Base-by-base conservation (phyloP, 208 protist genomes). In the Leishmania major region DNA sequence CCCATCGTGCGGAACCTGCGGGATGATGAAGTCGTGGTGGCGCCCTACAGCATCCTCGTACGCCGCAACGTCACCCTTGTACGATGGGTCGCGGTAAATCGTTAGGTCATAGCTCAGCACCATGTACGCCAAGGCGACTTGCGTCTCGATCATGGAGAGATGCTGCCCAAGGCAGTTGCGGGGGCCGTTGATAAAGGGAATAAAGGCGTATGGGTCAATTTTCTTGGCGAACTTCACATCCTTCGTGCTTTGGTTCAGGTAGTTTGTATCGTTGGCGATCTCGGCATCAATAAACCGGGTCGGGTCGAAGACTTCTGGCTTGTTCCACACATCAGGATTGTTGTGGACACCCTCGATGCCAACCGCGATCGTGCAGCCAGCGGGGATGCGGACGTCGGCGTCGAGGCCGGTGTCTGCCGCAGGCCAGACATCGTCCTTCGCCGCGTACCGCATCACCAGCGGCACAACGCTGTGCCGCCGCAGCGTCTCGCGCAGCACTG, bases 81-180 rank as follows among this genome's bases (percentile, higher is more conserved):
- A 83, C 25, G 73, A 72, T 19, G 84, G 72, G 57, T 89, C 87
- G 11, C 85, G 80, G 85, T 91, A 94, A 51, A 96, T 77, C 78
- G 78, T 35, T 19, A 96, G 81, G 77, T 95, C 89, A 91, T 93
- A 96, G 81, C 92, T 94, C 17, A 91, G 71, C 75, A 96, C 81
- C 64, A 96, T 76, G 82, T 93, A 97, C 28, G 91, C 87, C 19
- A 97, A 77, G 17, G 90, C 91, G 2, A 97, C 92, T 80, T 96
- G 89, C 49, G 93, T 95, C 83, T 98, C 96, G 70, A 98, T 93
- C 60, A 98, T 86, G 11, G 96, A 90, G 67, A 98, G 80, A 80
- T 98, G 94, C 81, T 98, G 96, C 13, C 96, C 96, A 37, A 98
- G 91, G 88, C 96, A 98, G 80, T 98, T 97, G 84, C 95, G 94